These are phyloP conservation scores for Zasmidium angulare DNA, from an alignment of 2,329 filamentous ascomycete species.

Conservation along the genomic window DNA sequence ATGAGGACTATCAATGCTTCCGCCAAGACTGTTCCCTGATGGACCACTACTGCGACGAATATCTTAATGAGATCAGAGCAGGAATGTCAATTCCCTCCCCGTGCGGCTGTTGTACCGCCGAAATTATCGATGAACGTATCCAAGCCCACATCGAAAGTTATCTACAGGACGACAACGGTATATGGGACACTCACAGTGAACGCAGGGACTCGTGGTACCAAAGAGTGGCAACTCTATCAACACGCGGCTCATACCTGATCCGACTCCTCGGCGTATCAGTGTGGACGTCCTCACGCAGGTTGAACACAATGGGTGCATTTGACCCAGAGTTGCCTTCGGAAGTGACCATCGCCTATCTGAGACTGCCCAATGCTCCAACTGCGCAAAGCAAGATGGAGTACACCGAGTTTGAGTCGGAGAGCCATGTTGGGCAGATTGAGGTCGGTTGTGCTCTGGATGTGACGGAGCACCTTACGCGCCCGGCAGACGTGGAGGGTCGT, in stretches of 20 bases:
- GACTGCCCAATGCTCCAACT: not conserved
- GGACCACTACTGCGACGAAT: slow-evolving; percentile 1
- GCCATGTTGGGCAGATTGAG: not conserved
- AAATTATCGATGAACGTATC: too few species aligned
- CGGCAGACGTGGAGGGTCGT: not conserved
- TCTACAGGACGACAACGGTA: too few species aligned
- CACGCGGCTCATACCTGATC: not conserved
- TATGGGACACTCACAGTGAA: not conserved
- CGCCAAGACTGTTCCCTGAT: not conserved
- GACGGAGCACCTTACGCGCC: not conserved
- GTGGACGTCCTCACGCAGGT: not conserved
- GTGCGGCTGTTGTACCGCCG: too few species aligned
- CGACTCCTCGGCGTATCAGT: not conserved
- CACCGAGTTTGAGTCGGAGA: not conserved
- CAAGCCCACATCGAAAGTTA: not conserved
- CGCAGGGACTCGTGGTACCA: not conserved
- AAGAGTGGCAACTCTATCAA: not conserved
- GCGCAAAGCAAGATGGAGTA: too few species aligned
- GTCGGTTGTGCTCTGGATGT: not conserved
- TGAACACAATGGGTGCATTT: not conserved
- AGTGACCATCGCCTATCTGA: not conserved
- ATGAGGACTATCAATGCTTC: slow-evolving; percentile 1
- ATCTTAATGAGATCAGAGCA: not conserved
- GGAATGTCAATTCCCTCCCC: too few species aligned
- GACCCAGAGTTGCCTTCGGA: not conserved